Base-by-base conservation (phyloP, 1,284 basidiomycete species). In the Wallemia ichthyophaga region DNA sequence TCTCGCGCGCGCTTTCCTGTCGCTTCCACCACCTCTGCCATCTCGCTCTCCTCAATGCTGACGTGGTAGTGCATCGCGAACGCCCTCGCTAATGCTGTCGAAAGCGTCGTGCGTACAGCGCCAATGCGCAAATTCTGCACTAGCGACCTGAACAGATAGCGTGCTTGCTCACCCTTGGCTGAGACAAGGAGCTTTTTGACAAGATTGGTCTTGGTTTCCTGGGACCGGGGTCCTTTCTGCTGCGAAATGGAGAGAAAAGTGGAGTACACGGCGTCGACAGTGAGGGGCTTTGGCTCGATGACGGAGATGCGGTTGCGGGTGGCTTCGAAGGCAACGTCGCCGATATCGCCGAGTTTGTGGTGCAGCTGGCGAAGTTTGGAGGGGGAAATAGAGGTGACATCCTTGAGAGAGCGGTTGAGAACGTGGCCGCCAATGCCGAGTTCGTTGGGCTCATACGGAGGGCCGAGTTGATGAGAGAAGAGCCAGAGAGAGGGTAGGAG, bases 371-470 rank as follows among this genome's bases (percentile, higher is more conserved):
- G 67, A 27, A 72, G 63, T 54, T 62, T 62, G 9, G 64, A 58
- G 7, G 65, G 58, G 13, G 64, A 65, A n/a, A 64, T 63, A 27
- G 69, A 68, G 1, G 68, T 68, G n/a, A 69, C 65, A 32, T 69
- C 65, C 62, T 68, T 68, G 61, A 71, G 66, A 11, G 67, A 67
- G 32, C 68, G 67, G 58, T 66, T 67, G 58, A 70, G 60, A 9
- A 71, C 65, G 27, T 67, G 63, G 1, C 67, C 65, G 7, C 71
- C 71, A 5, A 72, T 61, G 1, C 71, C 71, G 15, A 71, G 67
- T 61, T 71, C 70, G 17, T 69, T 63, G 48, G 67, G 69, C 27
- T 69, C 70, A 61, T 71, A 70, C 0, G 69, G 64, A 1, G 71
- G 71, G 0, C 68, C 70, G 23, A 72, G 69, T 28, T 69, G 67